Evolutionary conservation across 139 green algal species (phyloP), one percentile per base, ranked within the genome.

Genomic region (Chlamydomonas incerta): DNA sequence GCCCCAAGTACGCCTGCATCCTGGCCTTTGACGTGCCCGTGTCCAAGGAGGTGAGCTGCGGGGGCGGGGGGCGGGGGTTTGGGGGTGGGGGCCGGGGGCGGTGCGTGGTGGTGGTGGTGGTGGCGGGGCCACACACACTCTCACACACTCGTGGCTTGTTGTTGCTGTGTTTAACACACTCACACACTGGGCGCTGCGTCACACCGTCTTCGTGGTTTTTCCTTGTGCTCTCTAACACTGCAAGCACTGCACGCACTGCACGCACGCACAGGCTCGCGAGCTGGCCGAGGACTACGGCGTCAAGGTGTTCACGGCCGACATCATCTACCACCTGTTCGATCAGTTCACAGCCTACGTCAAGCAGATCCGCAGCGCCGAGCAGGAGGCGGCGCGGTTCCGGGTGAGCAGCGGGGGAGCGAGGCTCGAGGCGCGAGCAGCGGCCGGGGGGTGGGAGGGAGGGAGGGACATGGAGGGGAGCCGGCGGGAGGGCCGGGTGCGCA

Each of bases 261-360:
- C 41, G 41, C 41, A 31, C 37, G 1, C 46, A 0, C 77, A 92
- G 68, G 84, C 88, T 20, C 37, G 67, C 15, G 88, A 90, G 72
- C 91, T 98, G 86, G 91, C 97, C 0, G 92, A 98, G 58, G 94
- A 97, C 83, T 81, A 96, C 74, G 93, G 93, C 20, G 97, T 99
- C 24, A 92, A 87, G 33, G 95, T 99, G 82, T 98, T 99, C 89
- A 99, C 96, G 0, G 98, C 98, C 23, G 98, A 99, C 92, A 99
- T 99, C 93, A 99, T 99, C 90, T 99, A 99, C 92, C 98, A 99
- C 94, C 94, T 99, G 31, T 99, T 99, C 73, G 98, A 99, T 93
- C 96, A 99, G 87, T 98, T 99, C 92, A 97, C 79, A 15, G 88
- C 81, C 5, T 93, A 93, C 83, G 85, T 94, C 52, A 98, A 98